These are phyloP conservation scores for Piper longum DNA, from an alignment of 164 flowering plant genomes.

Conservation along the genomic window DNA sequence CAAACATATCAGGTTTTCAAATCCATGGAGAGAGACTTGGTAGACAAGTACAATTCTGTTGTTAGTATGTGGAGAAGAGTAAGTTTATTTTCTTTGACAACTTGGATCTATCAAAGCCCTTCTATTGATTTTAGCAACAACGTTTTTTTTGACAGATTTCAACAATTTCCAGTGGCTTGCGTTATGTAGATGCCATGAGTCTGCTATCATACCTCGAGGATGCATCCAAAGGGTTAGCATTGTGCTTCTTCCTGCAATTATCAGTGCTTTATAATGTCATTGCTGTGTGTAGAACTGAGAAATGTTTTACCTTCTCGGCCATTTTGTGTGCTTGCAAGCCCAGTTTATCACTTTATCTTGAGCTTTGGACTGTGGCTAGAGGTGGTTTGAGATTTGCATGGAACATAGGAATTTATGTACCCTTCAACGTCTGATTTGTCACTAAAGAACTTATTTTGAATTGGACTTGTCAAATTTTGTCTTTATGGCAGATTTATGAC, in stretches of 20 bases:
- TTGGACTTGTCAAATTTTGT: not conserved
- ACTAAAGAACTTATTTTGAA: not conserved
- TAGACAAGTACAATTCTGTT: conserved; percentile 69
- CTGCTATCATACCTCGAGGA: conserved; percentile 60
- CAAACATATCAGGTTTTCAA: conserved; percentile 63
- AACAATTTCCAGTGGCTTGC: conserved; percentile 66
- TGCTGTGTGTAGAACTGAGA: not conserved
- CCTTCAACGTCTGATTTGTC: not conserved
- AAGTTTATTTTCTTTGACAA: conserved; percentile 18
- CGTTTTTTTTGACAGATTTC: conserved; percentile 44
- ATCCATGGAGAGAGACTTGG: conserved; percentile 60
- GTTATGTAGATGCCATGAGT: conserved; percentile 67
- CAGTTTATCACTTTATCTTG: not conserved
- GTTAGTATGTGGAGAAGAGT: conserved; percentile 93
- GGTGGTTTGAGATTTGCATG: not conserved
- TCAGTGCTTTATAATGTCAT: not conserved
- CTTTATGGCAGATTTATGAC: conserved; percentile 46
- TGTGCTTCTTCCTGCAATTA: not conserved
- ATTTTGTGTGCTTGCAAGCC: not conserved
- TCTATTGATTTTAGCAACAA: not conserved
- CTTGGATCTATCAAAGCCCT: not conserved
- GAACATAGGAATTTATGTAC: not conserved
- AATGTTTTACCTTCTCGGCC: not conserved
- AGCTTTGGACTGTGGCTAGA: too few species aligned
- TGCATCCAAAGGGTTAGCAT: conserved; percentile 63